These are phyloP conservation scores for Pestalotiopsis sp. DNA, from an alignment of 2,329 filamentous ascomycete genomes.

Conservation along the genomic window DNA sequence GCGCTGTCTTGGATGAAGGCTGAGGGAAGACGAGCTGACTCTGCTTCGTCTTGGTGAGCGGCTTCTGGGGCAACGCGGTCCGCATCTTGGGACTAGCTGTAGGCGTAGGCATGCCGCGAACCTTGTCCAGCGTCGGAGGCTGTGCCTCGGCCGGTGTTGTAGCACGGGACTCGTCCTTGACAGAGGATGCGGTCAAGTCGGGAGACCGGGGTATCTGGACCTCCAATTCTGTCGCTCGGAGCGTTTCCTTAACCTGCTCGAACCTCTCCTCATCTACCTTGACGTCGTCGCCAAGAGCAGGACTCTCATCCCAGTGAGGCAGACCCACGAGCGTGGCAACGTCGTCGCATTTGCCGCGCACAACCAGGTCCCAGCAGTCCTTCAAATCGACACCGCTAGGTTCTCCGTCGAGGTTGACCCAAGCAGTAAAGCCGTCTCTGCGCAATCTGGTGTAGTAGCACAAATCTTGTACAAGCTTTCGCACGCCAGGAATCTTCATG, in stretches of 20 bases:
- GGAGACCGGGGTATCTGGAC: conserved; percentile 42
- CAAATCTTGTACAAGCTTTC: conserved; percentile 87
- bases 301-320: conserved; percentile 58
- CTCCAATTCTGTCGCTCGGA: conserved; percentile 41
- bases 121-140: conserved; percentile 42
- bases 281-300: conserved; percentile 52
- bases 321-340: conserved; percentile 74
- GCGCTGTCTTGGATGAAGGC: conserved; percentile 22
- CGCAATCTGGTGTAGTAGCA: conserved; percentile 83
- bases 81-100: conserved; percentile 56
- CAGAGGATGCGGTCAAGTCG: conserved; percentile 17
- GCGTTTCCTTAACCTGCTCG: conserved; percentile 38
- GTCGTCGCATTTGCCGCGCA: conserved; percentile 85
- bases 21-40: conserved; percentile 49
- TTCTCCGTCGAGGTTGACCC: conserved; percentile 89
- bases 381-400: conserved; percentile 84
- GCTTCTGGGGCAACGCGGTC: conserved; percentile 42
- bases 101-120: conserved; percentile 59
- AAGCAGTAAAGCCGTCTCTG: conserved; percentile 83
- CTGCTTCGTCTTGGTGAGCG: conserved; percentile 45
- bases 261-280: conserved; percentile 47
- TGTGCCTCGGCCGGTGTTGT: conserved; percentile 32
- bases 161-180: conserved; percentile 27
- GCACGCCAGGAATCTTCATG: conserved; percentile 90
- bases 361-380: conserved; percentile 90